Percentiles rank a stretch among this genome's conserved stretches.
phyloP scores from a whole-genome alignment of 2,329 filamentous ascomycete genomes.

The Grosmannia clavigera region DNA sequence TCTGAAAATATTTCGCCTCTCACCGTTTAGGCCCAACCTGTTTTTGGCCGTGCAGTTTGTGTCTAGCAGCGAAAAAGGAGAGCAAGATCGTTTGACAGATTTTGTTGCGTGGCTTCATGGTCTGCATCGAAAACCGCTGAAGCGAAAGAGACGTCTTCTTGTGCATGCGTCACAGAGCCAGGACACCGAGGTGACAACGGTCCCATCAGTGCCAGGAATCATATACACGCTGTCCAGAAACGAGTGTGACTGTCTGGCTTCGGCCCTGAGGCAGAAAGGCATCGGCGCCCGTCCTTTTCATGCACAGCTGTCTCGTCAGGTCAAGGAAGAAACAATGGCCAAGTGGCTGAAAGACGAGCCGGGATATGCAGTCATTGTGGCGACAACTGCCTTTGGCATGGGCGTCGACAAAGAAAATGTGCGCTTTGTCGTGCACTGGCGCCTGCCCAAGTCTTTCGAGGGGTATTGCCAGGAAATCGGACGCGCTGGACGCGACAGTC shows the following conservation, averaged over 20 bases:
- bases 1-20: too few relatives aligned
- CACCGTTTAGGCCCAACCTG: too few relatives aligned
- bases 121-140: too few relatives aligned
- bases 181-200: too few relatives aligned
- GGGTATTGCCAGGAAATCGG: conserved; percentile 82
- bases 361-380: conserved; percentile 84
- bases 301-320: conserved; percentile 52
- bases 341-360: conserved; percentile 61
- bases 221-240: conserved; percentile 67
- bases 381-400: conserved; percentile 95
- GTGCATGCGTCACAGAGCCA: too few relatives aligned
- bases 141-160: too few relatives aligned
- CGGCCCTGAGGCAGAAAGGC: conserved; percentile 51
- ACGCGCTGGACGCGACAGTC: conserved; percentile 60
- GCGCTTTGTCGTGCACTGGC: conserved; percentile 63
- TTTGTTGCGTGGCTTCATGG: conserved; percentile 22
- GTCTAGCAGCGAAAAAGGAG: too few relatives aligned
- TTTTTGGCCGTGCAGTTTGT: too few relatives aligned
- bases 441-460: too few relatives aligned
- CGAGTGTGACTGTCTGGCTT: conserved; percentile 61
- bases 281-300: conserved; percentile 66
- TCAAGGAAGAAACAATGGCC: conserved; percentile 58
- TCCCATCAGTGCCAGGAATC: conserved; percentile 51
- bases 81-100: too few relatives aligned
- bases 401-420: conserved; percentile 94